These are phyloP conservation scores for Sporothrix luriei DNA, from an alignment of 2,329 filamentous ascomycete genomes.

Conservation along the genomic window DNA sequence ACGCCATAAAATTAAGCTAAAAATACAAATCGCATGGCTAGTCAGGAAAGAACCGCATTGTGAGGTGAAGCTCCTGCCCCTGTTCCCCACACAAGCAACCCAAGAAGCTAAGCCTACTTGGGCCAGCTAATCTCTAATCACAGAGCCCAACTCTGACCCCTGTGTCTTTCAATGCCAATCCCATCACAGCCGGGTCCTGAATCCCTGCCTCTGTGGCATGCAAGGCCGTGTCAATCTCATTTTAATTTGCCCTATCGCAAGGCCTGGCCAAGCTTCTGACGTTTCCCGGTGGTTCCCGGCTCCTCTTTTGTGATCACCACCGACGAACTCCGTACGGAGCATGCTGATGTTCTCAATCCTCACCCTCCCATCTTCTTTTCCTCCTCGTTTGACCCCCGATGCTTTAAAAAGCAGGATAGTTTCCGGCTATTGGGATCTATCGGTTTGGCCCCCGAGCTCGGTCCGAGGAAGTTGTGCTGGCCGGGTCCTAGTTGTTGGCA, in stretches of 20 bases:
- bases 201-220: too few species aligned
- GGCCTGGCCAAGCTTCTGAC: constrained; percentile 7
- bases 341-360: too few species aligned
- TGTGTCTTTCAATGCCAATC: not conserved
- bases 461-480: not conserved
- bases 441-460: constrained; percentile 3
- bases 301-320: too few species aligned
- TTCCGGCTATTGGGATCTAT: not conserved
- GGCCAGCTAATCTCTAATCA: constrained; percentile 23
- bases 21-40: constrained; percentile 20
- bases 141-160: not conserved
- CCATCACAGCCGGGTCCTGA: too few species aligned
- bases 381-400: not conserved
- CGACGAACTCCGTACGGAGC: too few species aligned
- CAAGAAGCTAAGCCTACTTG: constrained; percentile 23
- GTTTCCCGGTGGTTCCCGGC: constrained; percentile 10
- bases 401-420: not conserved
- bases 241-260: not conserved
- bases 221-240: too few species aligned
- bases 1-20: constrained; percentile 21
- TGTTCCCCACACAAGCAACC: not conserved
- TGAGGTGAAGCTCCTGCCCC: not conserved
- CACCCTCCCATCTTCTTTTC: not conserved
- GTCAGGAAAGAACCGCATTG: constrained; percentile 10
- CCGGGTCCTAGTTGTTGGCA: not conserved